Conservation (phyloP, 805 yeast genomes). For the Wickerhamiella bombiphila region DNA sequence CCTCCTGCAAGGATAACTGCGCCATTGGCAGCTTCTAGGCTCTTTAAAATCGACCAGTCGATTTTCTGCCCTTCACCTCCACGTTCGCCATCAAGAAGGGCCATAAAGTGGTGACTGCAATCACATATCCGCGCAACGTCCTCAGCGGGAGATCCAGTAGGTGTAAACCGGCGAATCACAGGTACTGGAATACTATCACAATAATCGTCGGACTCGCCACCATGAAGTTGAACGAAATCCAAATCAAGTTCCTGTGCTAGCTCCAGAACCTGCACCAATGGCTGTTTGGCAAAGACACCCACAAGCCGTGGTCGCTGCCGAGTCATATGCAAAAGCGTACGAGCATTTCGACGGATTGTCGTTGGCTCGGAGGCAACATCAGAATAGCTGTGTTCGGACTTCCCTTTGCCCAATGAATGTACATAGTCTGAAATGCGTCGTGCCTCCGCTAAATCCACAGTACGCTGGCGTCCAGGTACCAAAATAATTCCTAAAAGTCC, state of each 20-base stretch:
- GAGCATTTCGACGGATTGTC: neutral
- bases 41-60: constrained; percentile 43
- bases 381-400: too few species aligned
- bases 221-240: constrained; percentile 84
- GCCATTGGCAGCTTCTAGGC: constrained; percentile 17
- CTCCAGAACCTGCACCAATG: constrained; percentile 42
- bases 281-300: constrained; percentile 83
- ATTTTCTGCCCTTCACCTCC: constrained; percentile 87
- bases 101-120: constrained; percentile 32
- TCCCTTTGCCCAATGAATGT: constrained; percentile 7
- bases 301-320: constrained; percentile 32
- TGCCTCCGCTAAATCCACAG: constrained; percentile 39
- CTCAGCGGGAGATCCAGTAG: constrained; percentile 32
- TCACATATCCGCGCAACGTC: constrained; percentile 8
- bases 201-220: constrained; percentile 45
- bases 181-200: constrained; percentile 34
- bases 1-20: constrained; percentile 79
- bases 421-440: constrained; percentile 29
- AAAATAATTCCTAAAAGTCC: constrained; percentile 70
- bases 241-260: constrained; percentile 32
- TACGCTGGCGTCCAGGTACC: constrained; percentile 70
- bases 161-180: constrained; percentile 58
- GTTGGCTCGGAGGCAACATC: neutral
- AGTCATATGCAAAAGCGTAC: neutral
- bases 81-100: constrained; percentile 68